phyloP scores from a whole-genome alignment of 2,329 filamentous ascomycete genomes.

The Cordyceps cicadae region DNA sequence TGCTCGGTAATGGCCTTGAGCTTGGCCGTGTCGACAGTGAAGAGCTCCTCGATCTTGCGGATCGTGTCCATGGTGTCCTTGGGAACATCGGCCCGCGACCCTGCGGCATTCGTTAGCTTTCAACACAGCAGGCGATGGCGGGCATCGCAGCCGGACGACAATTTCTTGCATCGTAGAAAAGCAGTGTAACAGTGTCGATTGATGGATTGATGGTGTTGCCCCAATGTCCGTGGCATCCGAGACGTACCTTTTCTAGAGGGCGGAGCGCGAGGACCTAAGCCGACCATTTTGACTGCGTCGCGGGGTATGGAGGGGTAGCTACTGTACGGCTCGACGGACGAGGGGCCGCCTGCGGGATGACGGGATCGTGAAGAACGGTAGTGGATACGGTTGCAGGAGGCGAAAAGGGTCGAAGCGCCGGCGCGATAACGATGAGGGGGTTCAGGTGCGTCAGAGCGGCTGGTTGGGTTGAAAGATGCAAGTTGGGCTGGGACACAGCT shows the following conservation, averaged over 20 bases:
- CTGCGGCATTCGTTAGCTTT: conserved; percentile 34
- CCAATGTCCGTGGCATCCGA: background rate
- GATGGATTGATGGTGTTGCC: background rate
- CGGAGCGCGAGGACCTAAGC: conserved; percentile 13
- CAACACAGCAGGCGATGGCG: background rate
- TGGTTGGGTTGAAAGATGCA: conserved; percentile 1
- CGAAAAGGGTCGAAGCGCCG: background rate
- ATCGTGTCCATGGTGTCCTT: conserved; percentile 76
- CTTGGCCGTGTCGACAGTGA: conserved; percentile 68
- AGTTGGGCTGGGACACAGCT: conserved; percentile 3
- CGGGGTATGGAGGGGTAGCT: conserved; percentile 14
- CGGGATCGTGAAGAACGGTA: background rate
- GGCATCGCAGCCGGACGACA: background rate
- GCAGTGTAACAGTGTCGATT: background rate
- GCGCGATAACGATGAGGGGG: background rate
- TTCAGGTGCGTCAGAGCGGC: background rate
- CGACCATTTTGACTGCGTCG: conserved; percentile 12
- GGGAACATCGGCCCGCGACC: conserved; percentile 85
- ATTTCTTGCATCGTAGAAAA: background rate
- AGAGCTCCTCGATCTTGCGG: conserved; percentile 71
- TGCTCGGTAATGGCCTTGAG: conserved; percentile 86
- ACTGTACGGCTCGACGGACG: background rate
- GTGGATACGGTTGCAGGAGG: background rate
- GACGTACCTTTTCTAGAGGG: conserved; percentile 12
- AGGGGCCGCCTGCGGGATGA: background rate